Base-by-base conservation (phyloP, 148 eudicot genomes). In the Hydrangea macrophylla region DNA sequence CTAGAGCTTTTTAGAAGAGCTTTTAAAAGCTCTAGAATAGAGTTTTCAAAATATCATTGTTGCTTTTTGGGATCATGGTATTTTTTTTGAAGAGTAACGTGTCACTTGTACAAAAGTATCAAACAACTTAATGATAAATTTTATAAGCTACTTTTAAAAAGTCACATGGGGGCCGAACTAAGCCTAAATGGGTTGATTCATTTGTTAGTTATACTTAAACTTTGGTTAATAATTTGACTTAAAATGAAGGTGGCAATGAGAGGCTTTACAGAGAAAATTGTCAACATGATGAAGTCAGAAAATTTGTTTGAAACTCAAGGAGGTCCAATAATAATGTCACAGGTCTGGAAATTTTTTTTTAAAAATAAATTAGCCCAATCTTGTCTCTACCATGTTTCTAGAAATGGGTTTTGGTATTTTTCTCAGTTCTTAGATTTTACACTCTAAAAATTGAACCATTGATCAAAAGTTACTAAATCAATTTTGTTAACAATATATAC, bases 301-400 rank as follows among this genome's bases (percentile, higher is more conserved):
- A 80, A 76, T 31, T 54, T 94, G 67, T 94, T 88, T 75, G 88
- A 94, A 51, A 79, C 95, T 78, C 96, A 94, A 75, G 98, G 98
- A 62, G 98, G 98, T 57, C 98, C 98, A 60, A 90, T 94, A 35
- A 93, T 94, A 24, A 75, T 94, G 83, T 76, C 90, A 37, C 98
- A 94, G 92, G 98, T 94, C 24, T n/a, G n/a, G 62, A 48, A 56
- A 61, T 40, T 32, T 51, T 37, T 6, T 32, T 55, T 22, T 4
- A 1, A 15, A n/a, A n/a, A n/a, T n/a, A n/a, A n/a, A n/a, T n/a
- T n/a, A n/a, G n/a, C n/a, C n/a, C n/a, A n/a, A n/a, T n/a, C 22
- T 9, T 24, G 10, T 61, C 58, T 22, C 53, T 58, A 9, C 17
- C 12, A 1, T 31, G 30, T 11, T 11, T 63, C 48, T 48, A 33